Evolutionary conservation across 108 stramenopile species (phyloP), one percentile per base, ranked within the genome.

Genomic region (Cyclotella atomus): DNA sequence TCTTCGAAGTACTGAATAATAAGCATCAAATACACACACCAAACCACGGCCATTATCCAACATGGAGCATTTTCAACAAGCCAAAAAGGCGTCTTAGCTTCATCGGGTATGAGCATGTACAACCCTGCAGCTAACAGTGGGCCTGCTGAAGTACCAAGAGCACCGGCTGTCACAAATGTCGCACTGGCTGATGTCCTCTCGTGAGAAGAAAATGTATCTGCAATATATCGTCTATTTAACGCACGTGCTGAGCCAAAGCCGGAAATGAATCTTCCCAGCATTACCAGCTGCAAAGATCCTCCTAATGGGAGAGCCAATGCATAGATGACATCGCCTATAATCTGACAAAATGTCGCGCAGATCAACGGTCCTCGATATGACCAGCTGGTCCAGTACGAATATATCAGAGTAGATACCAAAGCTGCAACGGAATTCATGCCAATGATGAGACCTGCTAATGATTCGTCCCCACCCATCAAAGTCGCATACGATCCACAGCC

Each of bases 361-460:
- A 94, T 81, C 33, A 97, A 77, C 9, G 96, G 86, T 24, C 61
- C 46, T 70, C 85, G 84, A 82, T 91, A 97, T 45, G 88, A 89
- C 50, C 78, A 77, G 81, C 82, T 93, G 0, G 91, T 89, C 96
- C 96, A 97, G 79, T 78, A 88, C 32, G 73, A 70, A 65, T 91
- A 92, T 41, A 89, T 49, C 7, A 96, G 29, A 0, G 92, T 87
- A 9, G 92, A 85, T 27, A 91, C 35, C 56, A 94, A 68, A 4
- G 96, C 94, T 7, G 93, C 93, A 46, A 87, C 81, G n/a, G 96
- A 90, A 32, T 94, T 97, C 90, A 91, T 91, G 14, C 94, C 96
- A 71, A 97, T 94, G 28, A 95, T 87, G 9, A 95, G 50, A 12
- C 90, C 91, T 7, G 91, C 87, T 27, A 88, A 43, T 10, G 93